Conservation (phyloP, 1,139 yeast species). For the Pichia terricola region DNA sequence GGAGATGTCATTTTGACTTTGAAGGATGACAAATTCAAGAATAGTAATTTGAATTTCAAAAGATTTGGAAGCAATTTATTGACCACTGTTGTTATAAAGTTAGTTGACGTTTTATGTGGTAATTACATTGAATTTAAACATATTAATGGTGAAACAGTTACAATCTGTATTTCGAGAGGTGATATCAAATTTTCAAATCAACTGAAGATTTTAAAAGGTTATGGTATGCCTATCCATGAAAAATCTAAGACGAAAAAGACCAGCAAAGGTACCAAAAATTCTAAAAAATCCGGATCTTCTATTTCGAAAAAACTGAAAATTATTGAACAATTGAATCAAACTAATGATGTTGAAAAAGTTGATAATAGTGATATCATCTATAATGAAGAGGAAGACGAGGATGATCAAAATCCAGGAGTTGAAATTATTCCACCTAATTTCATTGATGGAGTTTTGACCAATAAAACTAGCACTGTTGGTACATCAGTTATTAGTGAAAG, state of each 20-base stretch:
- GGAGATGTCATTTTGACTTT: slow-evolving; percentile 54
- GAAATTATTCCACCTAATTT: neutral
- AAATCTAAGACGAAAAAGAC: neutral
- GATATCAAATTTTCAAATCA: slow-evolving; percentile 38
- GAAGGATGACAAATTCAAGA: slow-evolving; percentile 18
- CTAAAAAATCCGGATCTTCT: neutral
- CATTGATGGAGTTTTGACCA: neutral
- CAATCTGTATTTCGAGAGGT: slow-evolving; percentile 33
- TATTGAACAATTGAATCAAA: neutral
- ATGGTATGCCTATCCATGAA: slow-evolving; percentile 59
- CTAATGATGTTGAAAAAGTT: neutral
- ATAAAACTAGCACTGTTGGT: too few species aligned
- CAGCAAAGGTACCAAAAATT: too few species aligned
- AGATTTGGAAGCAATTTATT: slow-evolving; percentile 39
- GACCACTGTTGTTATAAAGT: slow-evolving; percentile 37
- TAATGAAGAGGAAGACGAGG: neutral
- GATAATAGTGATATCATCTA: neutral
- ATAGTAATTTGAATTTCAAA: slow-evolving; percentile 31
- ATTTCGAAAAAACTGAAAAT: neutral
- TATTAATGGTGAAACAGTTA: slow-evolving; percentile 37
- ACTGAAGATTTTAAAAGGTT: slow-evolving; percentile 38
- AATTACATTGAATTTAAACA: slow-evolving; percentile 38
- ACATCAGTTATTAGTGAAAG: neutral
- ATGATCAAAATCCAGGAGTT: neutral
- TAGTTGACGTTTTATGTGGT: slow-evolving; percentile 46